Evolutionary conservation across 441 rosid genomes (phyloP).

Genomic region (Lagerstroemia fauriei): DNA sequence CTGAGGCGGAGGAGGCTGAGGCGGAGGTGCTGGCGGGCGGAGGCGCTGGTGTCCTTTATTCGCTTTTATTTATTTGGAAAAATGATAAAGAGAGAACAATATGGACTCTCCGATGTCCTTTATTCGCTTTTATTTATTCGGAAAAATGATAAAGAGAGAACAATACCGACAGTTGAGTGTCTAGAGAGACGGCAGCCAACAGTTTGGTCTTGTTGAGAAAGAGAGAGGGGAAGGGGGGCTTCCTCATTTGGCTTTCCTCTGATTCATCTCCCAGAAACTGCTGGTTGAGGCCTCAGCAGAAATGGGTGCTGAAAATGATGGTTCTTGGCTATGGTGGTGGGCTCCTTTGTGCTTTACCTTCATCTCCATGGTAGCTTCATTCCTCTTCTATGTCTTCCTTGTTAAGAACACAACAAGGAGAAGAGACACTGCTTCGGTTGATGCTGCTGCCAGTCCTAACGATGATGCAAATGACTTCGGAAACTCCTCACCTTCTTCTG

Average conservation of each 20-base stretch:
- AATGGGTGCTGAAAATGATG: background rate
- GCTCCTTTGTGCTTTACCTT: background rate
- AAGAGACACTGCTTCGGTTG: background rate
- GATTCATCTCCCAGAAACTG: background rate
- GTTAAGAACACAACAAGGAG: background rate
- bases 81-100: too few relatives aligned
- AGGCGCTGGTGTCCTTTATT: too few relatives aligned
- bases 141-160: too few relatives aligned
- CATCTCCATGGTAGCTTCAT: background rate
- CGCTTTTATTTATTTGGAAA: too few relatives aligned
- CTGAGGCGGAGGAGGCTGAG: too few relatives aligned
- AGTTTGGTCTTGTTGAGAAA: too few relatives aligned
- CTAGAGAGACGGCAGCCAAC: too few relatives aligned
- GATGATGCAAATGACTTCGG: background rate
- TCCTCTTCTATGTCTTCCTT: background rate
- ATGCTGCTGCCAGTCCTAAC: background rate
- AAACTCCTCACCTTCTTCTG: background rate
- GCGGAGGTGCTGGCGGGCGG: too few relatives aligned
- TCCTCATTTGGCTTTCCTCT: background rate
- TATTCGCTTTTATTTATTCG: too few relatives aligned
- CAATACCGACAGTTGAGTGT: too few relatives aligned
- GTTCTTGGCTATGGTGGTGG: background rate
- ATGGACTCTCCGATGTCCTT: too few relatives aligned
- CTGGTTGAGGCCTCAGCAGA: background rate
- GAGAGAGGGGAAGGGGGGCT: too few relatives aligned